These are phyloP conservation scores for Fraxinus albicans DNA, from an alignment of 305 asterid species.

Conservation along the genomic window DNA sequence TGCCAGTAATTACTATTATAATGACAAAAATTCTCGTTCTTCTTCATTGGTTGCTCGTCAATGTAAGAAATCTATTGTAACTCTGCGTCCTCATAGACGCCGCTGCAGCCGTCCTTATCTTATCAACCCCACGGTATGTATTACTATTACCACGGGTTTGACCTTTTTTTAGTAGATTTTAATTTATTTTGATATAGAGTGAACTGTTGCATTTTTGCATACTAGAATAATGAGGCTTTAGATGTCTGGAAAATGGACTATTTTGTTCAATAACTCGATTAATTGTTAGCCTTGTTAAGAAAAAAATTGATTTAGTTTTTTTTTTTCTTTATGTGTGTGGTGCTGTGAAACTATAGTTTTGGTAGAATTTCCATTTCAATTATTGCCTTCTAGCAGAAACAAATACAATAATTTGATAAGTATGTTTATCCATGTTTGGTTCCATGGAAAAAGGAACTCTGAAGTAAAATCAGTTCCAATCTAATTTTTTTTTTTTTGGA, in stretches of 20 bases:
- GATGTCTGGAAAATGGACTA: neutral
- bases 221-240: constrained; percentile 9
- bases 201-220: neutral
- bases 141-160: neutral
- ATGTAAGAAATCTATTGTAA: constrained; percentile 32
- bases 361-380: neutral
- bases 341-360: neutral
- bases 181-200: neutral
- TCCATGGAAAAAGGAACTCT: neutral
- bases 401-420: neutral
- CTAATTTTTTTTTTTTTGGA: neutral
- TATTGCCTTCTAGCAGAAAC: neutral
- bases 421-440: neutral
- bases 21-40: constrained; percentile 31
- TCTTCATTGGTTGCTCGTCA: constrained; percentile 30
- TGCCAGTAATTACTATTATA: constrained; percentile 21
- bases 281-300: constrained; percentile 5
- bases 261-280: neutral
- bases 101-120: constrained; percentile 39
- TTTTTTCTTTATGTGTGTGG: neutral
- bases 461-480: neutral
- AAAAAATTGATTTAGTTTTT: neutral
- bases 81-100: constrained; percentile 39
- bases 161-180: neutral
- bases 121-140: constrained; percentile 47